These are phyloP conservation scores for Rostrohypoxylon terebratum DNA, from an alignment of 495 filamentous ascomycete species.

Conservation along the genomic window DNA sequence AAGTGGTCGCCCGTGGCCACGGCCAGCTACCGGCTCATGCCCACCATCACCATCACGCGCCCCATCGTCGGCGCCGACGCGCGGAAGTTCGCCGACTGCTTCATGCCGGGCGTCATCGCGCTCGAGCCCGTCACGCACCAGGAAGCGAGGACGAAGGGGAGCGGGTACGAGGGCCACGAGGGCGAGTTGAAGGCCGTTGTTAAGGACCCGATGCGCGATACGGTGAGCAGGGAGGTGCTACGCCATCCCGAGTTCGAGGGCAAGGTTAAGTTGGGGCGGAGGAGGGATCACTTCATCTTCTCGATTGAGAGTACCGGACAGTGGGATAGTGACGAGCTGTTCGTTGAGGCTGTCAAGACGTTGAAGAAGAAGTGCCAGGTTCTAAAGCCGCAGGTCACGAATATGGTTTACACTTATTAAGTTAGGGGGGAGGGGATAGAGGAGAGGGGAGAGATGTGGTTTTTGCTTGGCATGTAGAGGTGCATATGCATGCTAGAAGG, in stretches of 20 bases:
- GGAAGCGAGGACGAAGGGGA: slow-evolving; percentile 70
- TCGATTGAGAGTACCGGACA: slow-evolving; percentile 94
- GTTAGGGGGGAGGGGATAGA: background rate
- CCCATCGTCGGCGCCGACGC: slow-evolving; percentile 90
- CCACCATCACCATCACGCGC: slow-evolving; percentile 80
- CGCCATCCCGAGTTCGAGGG: slow-evolving; percentile 92
- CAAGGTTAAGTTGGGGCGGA: slow-evolving; percentile 91
- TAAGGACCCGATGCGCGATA: slow-evolving; percentile 83
- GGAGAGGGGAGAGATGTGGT: background rate
- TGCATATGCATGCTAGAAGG: slow-evolving; percentile 21
- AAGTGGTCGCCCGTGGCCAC: slow-evolving; percentile 98
- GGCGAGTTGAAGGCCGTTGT: slow-evolving; percentile 89
- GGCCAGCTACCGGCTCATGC: slow-evolving; percentile 89
- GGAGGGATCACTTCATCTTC: slow-evolving; percentile 97
- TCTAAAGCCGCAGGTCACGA: slow-evolving; percentile 59
- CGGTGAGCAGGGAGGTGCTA: slow-evolving; percentile 91
- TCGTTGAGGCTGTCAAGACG: slow-evolving; percentile 85
- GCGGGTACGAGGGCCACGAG: slow-evolving; percentile 76
- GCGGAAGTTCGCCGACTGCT: slow-evolving; percentile 89
- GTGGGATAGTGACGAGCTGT: slow-evolving; percentile 88
- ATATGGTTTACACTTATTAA: slow-evolving; percentile 57
- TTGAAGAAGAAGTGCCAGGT: slow-evolving; percentile 77
- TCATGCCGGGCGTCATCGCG: slow-evolving; percentile 88
- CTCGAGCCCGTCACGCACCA: slow-evolving; percentile 76
- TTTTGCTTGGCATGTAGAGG: background rate